Base-by-base conservation (phyloP, 768 basidiomycete genomes). In the Leccinellum rugosiceps region DNA sequence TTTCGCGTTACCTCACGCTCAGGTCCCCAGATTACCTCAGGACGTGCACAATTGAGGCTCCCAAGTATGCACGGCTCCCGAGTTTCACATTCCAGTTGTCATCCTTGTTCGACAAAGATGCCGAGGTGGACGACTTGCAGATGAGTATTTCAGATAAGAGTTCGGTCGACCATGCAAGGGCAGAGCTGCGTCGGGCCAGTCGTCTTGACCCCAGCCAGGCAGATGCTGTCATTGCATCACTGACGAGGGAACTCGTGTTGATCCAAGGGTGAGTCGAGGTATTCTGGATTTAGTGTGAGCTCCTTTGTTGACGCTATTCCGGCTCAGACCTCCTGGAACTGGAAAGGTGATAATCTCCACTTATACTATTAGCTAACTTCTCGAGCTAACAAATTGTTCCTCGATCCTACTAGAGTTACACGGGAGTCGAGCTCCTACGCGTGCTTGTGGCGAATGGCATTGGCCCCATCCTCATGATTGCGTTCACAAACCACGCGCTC, bases 401-500 rank as follows among this genome's bases (percentile, higher is more conserved):
- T 53, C 54, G 21, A 10, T 58, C 25, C 43, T 58, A 87, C 43
- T 58, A 87, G 84, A 84, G 81, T 25, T 89, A 77, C 62, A 87
- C 85, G 3, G 87, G 85, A 1, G 79, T 85, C 5, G 86, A 92
- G 65, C 75, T 92, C 15, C 65, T 92, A 9, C 82, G 86, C 0
- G 81, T 89, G 6, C 73, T 92, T n/a, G 67, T 87, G 5, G 68
- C 73, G 1, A 84, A 81, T 63, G 59, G 76, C 11, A 69, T 85
- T 51, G 71, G 75, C 2, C 87, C 82, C 0, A 83, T 88, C 51
- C 72, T 78, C 3, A 72, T 85, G 63, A 78, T 84, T 26, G 80
- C 88, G 0, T 90, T 85, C 71, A 92, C 90, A 0, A 91, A 92
- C 61, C 90, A 91, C 45, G 90, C 90, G 0, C 76, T 92, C 3